Evolutionary conservation across 805 yeast genomes (phyloP), one percentile per base, ranked within the genome.

Genomic region (Wilhelminamyces savonicus): DNA sequence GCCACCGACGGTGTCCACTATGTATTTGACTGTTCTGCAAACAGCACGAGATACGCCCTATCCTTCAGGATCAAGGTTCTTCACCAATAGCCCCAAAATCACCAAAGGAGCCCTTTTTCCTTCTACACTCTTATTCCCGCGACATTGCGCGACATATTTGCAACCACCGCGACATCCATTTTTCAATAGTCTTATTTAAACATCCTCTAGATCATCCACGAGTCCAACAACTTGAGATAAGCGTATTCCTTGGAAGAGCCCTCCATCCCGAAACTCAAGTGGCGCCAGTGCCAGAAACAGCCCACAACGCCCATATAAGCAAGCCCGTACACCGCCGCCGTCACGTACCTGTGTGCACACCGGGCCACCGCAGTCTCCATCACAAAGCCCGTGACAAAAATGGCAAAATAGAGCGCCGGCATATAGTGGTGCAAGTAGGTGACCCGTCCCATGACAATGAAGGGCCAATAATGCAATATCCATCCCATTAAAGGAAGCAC

Each of bases 401-500:
- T 31, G 32, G 47, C 47, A 44, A 64, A 64, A 36, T 59, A 64
- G 23, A 56, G 50, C 4, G 70, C 70, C 1, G 70, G 70, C 13
- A 57, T 65, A 32, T 64, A 64, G 43, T 64, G 70, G 41, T 64
- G 70, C 25, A 64, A 42, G 35, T 64, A 64, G 5, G 62, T 63
- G 12, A 64, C 70, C 29, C 70, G 43, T 5, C 65, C 65, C 70
- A 64, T 64, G 7, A 57, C 19, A 5, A 62, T 52, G 32, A 63
- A 64, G 4, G 70, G 70, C 22, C 53, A 30, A 37, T 56, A 64
- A 34, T 64, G 69, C 13, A 64, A 39, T 18, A 55, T 6, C 69
- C 69, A 64, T 3, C 65, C 69, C 10, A 52, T 17, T 27, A 60
- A 46, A 6, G 70, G 70, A 7, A 60, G 33, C 5, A 62, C 29